A percentile compares a stretch with the other conserved stretches of the same genome.
These are phyloP conservation scores for Solanum tacnaense DNA, from an alignment of 257 asterid genomes.

Conservation along the genomic window DNA sequence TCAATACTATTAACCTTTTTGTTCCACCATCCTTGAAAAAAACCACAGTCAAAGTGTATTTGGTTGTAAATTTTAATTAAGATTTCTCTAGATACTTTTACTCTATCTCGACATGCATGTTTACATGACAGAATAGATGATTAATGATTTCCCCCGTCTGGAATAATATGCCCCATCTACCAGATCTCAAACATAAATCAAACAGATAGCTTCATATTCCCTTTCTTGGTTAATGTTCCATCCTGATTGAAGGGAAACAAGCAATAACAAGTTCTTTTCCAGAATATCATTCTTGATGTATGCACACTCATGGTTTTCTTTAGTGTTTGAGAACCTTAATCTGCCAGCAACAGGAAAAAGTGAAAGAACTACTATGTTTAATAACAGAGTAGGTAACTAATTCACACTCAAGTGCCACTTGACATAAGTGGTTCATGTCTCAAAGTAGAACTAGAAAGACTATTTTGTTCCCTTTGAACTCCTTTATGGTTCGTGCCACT, in stretches of 20 bases:
- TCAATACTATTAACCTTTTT: neutral
- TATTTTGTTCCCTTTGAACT: neutral
- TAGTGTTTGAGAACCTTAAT: neutral
- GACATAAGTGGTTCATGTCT: neutral
- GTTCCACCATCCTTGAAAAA: neutral
- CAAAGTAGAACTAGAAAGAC: neutral
- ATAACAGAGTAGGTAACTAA: neutral
- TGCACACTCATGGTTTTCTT: neutral
- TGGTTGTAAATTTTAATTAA: neutral
- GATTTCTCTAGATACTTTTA: neutral
- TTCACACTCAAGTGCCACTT: neutral
- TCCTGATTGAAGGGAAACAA: neutral
- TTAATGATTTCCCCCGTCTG: neutral
- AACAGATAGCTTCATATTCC: neutral
- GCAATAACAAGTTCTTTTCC: neutral
- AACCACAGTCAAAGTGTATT: neutral
- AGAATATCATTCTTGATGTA: neutral
- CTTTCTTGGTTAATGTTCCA: neutral
- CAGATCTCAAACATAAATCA: neutral
- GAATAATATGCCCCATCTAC: neutral
- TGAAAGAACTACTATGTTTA: neutral
- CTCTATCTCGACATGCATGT: neutral
- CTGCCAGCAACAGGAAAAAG: neutral
- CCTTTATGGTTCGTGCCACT: neutral
- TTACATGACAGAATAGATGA: neutral